Conservation (phyloP, 352 stramenopile species). For the Phytophthora hibernalis region DNA sequence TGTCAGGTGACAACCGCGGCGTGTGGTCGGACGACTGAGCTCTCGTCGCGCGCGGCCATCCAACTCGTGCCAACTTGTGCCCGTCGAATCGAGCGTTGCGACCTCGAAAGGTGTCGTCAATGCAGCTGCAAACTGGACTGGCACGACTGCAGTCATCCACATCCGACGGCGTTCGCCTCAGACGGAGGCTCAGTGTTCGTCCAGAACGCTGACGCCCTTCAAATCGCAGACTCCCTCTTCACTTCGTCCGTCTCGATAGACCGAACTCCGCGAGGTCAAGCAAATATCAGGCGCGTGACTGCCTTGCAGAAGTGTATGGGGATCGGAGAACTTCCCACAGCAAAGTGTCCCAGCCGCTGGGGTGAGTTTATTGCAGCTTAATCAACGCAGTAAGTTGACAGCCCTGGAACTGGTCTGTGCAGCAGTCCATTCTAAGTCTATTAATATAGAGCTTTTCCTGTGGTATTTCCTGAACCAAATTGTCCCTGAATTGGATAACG, state of each 20-base stretch:
- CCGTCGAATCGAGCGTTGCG: no score
- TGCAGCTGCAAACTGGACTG: neutral
- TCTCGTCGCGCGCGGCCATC: neutral
- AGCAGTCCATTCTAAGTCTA: slow-evolving; percentile 9
- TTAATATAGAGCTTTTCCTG: no score
- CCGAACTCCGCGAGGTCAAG: slow-evolving; percentile 3
- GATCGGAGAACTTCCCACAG: slow-evolving; percentile 17
- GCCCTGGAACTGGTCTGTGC: slow-evolving; percentile 13
- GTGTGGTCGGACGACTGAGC: neutral
- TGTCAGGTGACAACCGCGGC: neutral
- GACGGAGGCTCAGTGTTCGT: neutral
- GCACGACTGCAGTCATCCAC: slow-evolving; percentile 16
- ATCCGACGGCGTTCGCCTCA: slow-evolving; percentile 3
- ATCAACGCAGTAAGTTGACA: slow-evolving; percentile 16
- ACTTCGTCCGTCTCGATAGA: neutral
- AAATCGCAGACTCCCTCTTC: slow-evolving; percentile 15
- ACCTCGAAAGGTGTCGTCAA: slow-evolving; percentile 13
- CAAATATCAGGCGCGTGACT: neutral
- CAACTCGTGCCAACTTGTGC: no score
- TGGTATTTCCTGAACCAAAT: no score
- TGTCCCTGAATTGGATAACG: no score
- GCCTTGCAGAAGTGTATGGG: neutral
- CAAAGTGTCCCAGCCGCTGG: slow-evolving; percentile 20
- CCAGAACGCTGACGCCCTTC: slow-evolving; percentile 1
- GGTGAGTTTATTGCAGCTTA: slow-evolving; percentile 14